Conservation (phyloP, 495 filamentous ascomycete species). For the Penicillium pulvis region DNA sequence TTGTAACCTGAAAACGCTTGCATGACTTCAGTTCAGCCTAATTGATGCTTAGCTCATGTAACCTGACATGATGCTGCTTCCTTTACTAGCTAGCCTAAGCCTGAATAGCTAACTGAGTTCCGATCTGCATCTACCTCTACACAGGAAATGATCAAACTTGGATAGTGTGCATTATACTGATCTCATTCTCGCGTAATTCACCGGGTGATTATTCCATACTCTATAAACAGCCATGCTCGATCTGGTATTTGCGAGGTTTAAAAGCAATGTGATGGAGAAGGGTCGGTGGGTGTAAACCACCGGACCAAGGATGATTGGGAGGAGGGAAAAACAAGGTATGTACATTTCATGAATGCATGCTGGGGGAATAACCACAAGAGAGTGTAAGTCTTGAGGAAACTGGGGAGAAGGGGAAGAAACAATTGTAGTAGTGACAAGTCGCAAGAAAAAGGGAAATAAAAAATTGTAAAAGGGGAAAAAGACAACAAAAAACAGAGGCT, state of each 20-base stretch:
- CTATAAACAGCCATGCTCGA: constrained; percentile 40
- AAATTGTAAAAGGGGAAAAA: constrained; percentile 11
- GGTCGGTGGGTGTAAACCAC: constrained; percentile 21
- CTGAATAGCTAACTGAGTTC: no score
- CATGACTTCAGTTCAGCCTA: no score
- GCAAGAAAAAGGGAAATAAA: constrained; percentile 11
- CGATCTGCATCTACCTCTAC: neutral
- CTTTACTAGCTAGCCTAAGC: neutral
- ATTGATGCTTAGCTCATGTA: no score
- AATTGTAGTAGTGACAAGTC: constrained; percentile 18
- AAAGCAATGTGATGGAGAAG: constrained; percentile 25
- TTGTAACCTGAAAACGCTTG: no score
- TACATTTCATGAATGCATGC: constrained; percentile 45
- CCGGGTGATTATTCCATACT: constrained; percentile 37
- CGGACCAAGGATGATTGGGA: constrained; percentile 11
- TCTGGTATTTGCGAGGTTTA: constrained; percentile 36
- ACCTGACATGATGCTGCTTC: neutral
- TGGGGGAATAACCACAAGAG: constrained; percentile 22
- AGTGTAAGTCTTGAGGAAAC: constrained; percentile 17
- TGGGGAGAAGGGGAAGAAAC: constrained; percentile 16
- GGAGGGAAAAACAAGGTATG: constrained; percentile 31
- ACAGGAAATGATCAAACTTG: neutral
- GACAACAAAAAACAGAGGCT: constrained; percentile 14
- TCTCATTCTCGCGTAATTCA: constrained; percentile 35
- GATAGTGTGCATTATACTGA: constrained; percentile 28